Evolutionary conservation across 2,329 filamentous ascomycete genomes (phyloP).

Genomic region (Trichoderma breve): DNA sequence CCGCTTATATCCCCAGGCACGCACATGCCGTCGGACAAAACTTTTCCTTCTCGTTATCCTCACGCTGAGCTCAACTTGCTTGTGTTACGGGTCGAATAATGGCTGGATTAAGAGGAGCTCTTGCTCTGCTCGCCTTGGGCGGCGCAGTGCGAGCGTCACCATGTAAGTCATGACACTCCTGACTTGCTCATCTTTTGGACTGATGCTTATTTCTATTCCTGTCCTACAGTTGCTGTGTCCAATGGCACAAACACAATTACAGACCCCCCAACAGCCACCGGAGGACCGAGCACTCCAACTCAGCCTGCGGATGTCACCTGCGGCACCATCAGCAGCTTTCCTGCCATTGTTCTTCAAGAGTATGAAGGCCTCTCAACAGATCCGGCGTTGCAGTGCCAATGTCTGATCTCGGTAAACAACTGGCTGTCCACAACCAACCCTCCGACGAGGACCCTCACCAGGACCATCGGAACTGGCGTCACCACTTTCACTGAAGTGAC

Average conservation of each 20-base stretch:
- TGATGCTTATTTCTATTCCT: neutral
- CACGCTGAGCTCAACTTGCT: neutral
- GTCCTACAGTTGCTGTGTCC: neutral
- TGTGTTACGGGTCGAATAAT: constrained; percentile 7
- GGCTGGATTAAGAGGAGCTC: constrained; percentile 1
- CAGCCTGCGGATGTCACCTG: neutral
- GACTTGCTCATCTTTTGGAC: neutral
- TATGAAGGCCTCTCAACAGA: constrained; percentile 14
- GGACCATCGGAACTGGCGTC: constrained; percentile 11
- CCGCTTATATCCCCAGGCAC: neutral
- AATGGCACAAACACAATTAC: constrained; percentile 8
- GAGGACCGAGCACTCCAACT: neutral
- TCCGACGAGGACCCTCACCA: neutral
- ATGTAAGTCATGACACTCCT: neutral
- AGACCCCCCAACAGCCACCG: neutral
- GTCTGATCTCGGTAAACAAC: neutral
- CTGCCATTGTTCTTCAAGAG: neutral
- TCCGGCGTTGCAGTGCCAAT: constrained; percentile 14
- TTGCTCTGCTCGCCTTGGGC: constrained; percentile 7
- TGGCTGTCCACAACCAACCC: constrained; percentile 5
- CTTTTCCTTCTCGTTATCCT: neutral
- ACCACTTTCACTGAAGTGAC: neutral
- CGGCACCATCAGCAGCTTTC: neutral
- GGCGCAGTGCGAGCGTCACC: constrained; percentile 1
- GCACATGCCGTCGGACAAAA: neutral